Evolutionary conservation across 352 stramenopile species (phyloP).

Genomic region (Globisporangium sylvaticum): DNA sequence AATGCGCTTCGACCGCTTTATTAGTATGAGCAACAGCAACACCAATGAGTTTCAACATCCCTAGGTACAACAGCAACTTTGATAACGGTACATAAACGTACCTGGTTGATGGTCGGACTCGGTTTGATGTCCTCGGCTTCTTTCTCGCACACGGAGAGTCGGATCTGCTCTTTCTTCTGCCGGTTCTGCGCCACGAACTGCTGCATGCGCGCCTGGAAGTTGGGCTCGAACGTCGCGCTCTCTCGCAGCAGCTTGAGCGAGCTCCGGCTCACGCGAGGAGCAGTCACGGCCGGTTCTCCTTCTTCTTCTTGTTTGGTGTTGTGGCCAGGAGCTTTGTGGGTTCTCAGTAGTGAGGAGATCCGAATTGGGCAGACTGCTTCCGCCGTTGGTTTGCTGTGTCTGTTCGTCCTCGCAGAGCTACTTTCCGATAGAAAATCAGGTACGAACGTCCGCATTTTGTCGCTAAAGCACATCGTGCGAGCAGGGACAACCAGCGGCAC

Average conservation of each 20-base stretch:
- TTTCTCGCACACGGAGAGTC: constrained; percentile 27
- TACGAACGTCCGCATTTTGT: constrained; percentile 16
- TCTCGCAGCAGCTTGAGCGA: constrained; percentile 40
- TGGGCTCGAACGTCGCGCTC: constrained; percentile 48
- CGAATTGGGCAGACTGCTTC: background rate
- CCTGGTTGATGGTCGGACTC: constrained; percentile 52
- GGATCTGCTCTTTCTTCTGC: constrained; percentile 46
- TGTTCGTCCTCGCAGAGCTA: background rate
- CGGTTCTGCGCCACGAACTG: constrained; percentile 36
- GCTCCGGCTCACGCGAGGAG: constrained; percentile 16
- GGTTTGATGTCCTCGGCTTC: constrained; percentile 25
- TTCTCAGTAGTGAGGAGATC: no score
- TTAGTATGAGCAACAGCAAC: background rate
- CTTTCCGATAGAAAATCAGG: background rate
- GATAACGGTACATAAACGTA: constrained; percentile 15
- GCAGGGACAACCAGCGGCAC: background rate
- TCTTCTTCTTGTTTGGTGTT: background rate
- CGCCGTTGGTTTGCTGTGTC: background rate
- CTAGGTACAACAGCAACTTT: background rate
- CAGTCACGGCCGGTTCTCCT: background rate
- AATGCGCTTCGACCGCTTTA: constrained; percentile 60
- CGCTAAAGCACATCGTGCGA: constrained; percentile 17
- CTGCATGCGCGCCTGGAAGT: constrained; percentile 63
- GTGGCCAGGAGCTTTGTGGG: background rate
- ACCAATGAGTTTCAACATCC: background rate